Base-by-base conservation (phyloP, 176 grass and related monocot species). In the Guadua angustifolia region DNA sequence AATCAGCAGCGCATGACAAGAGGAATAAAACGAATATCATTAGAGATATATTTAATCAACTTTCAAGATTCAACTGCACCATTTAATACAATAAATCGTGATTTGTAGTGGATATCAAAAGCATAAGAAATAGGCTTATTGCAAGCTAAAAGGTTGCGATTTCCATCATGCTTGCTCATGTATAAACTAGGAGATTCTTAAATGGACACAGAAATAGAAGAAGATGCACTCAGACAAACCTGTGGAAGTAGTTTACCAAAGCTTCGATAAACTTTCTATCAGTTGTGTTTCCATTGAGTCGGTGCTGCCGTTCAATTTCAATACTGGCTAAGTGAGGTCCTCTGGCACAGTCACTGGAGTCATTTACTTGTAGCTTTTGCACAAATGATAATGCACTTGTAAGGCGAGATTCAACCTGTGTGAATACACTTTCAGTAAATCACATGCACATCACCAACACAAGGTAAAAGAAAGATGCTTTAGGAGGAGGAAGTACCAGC, bases 361-460 rank as follows among this genome's bases (percentile, higher is more conserved):
- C 82, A 87, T 89, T 89, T 81, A 75, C 81, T 86, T 94, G 93
- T 74, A 99, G 83, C 69, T 70, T 93, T 87, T 94, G 88, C 77
- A 99, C 96, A 87, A 95, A 88, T 80, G 84, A 85, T 24, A 86
- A 90, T 17, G 96, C 93, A 71, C 45, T 94, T 87, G 88, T 71
- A 78, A 99, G 89, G 83, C 96, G 89, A 82, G 89, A 90, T 87
- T 92, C 83, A 61, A 95, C 87, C 96, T 99, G 83, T 66, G 89
- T 62, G 75, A 21, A 78, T 40, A 39, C 65, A 80, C 0, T 57
- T 79, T 74, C 36, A 45, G 69, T 83, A 79, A 79, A 60, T 49
- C 14, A 62, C 58, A 90, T 76, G 83, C 75, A 81, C 40, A 69
- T 60, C 46, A 80, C 36, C 52, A 53, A 77, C 43, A 77, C 33